Evolutionary conservation across 371 early-diverging fungal genomes (phyloP), one percentile per base, ranked within the genome.

Genomic region (Haplosporangium sp.): DNA sequence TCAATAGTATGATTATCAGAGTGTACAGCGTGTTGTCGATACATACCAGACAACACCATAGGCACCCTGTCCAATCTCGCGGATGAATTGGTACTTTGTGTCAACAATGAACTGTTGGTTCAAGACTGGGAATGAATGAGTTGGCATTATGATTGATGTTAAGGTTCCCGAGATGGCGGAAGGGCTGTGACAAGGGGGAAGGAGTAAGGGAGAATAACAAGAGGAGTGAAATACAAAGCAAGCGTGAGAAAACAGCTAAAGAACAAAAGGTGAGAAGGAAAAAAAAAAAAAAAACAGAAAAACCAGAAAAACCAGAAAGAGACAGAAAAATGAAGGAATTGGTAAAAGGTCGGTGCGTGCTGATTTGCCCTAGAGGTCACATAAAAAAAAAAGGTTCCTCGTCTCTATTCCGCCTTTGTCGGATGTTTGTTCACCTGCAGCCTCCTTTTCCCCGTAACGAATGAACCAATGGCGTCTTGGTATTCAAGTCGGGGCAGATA

Each of bases 61-160:
- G 38, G 97, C 97, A 55, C 97, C 97, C 82, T 94, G 94, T 48
- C 97, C 97, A 83, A 97, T 88, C 81, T 96, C 94, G 59, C 95
- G 88, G 63, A 94, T 86, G 74, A 96, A 89, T 72, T 89, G 88
- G 82, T 94, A 97, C 69, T 91, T 91, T 76, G 76, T 85, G 76
- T 92, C 91, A 57, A 92, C 90, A 69, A 90, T 86, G 82, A 92
- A 92, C 67, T 89, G 89, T 63, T 92, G 89, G 52, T 90, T 90
- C 50, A 91, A 76, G 8, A 90, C 91, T 27, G 90, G 88, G 74
- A 91, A 91, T 47, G 91, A 85, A 61, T 90, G 88, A n/a, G 78
- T 79, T 19, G 77, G 77, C 77, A 82, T 76, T 56, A 52, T 67
- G 66, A 37, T 34, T 42, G 38, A 9, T 59, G 35, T 7, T 13